A percentile compares a stretch with the other conserved stretches of the same genome.
Evolutionary conservation across 2,329 filamentous ascomycete species (phyloP).

Genomic region (Fusarium fracticaudum): DNA sequence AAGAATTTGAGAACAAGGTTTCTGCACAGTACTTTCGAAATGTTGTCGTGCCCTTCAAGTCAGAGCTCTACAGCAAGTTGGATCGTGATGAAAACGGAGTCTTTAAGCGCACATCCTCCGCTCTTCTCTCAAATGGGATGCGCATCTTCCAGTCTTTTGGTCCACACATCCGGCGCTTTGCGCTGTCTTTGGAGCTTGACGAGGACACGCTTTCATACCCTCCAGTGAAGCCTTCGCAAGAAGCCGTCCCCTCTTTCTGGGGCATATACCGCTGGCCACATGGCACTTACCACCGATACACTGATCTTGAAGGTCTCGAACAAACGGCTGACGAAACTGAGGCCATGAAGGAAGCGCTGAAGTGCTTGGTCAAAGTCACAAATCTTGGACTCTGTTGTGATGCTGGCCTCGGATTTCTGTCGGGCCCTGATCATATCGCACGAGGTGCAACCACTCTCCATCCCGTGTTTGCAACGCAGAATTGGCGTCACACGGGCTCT

Average conservation of each 20-base stretch:
- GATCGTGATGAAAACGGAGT: slow-evolving; percentile 33
- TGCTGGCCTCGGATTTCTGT: slow-evolving; percentile 73
- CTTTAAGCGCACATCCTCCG: slow-evolving; percentile 38
- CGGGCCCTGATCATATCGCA: slow-evolving; percentile 66
- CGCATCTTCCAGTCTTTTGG: slow-evolving; percentile 70
- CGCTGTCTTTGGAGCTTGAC: slow-evolving; percentile 74
- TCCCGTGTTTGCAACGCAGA: slow-evolving; percentile 49
- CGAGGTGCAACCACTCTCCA: slow-evolving; percentile 52
- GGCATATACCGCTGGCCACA: slow-evolving; percentile 73
- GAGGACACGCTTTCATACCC: slow-evolving; percentile 61
- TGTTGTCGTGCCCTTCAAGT: slow-evolving; percentile 72
- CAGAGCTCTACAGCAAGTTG: slow-evolving; percentile 65
- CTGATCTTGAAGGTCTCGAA: slow-evolving; percentile 68
- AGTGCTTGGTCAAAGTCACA: slow-evolving; percentile 62
- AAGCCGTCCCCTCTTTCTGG: slow-evolving; percentile 67
- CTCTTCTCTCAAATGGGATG: slow-evolving; percentile 60
- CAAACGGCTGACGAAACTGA: slow-evolving; percentile 70
- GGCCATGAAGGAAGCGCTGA: slow-evolving; percentile 69
- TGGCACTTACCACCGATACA: slow-evolving; percentile 66
- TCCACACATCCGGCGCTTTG: slow-evolving; percentile 68
- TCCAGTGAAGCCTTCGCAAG: slow-evolving; percentile 64
- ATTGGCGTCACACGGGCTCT: slow-evolving; percentile 37
- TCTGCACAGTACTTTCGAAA: slow-evolving; percentile 68
- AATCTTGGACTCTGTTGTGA: slow-evolving; percentile 76
- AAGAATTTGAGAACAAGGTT: slow-evolving; percentile 65